Base-by-base conservation (phyloP, 1,284 basidiomycete species). In the Pisolithus thermaeus region DNA sequence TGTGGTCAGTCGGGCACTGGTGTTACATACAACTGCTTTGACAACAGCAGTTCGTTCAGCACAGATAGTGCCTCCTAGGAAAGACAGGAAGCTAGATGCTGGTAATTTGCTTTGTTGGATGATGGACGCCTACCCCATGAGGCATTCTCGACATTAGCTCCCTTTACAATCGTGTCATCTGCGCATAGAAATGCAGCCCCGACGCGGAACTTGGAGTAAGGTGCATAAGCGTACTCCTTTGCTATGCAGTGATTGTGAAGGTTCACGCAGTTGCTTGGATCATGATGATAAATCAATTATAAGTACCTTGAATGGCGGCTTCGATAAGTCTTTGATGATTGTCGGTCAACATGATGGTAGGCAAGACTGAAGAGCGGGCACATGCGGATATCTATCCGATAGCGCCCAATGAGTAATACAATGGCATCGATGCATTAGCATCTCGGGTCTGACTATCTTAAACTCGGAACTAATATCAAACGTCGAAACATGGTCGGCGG, bases 141-240 rank as follows among this genome's bases (percentile, higher is more conserved):
- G 0, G 91, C 91, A 62, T 96, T 96, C 71, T 97, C 93, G 53
- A 96, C 78, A 63, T 95, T 96, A 37, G 86, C 83, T 4, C 93
- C 92, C 50, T 81, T 87, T 55, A 93, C 78, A 37, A 95, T 80
- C 12, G 74, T 70, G 1, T 90, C 91, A 53, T 86, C 79, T 0
- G 77, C 66, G 1, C 83, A 75, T 18, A 95, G 70, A 11, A 96
- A 71, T 0, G 91, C 87, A 0, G 92, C 91, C 0, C 94, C 93
- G 9, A 97, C 93, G 43, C 87, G 82, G 65, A 96, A 96, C 32
- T 92, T 86, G 41, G 92, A 94, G 68, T 93, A 91, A 0, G 79
- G 84, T 38, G 71, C 75, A 64, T 93, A 91, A 0, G 86, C 75
- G 41, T 67, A 67, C 47, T 78, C 70, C 54, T 79, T 77, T 20